Percentiles rank a stretch among this genome's conserved stretches.
Conservation (phyloP, 2,329 filamentous ascomycete genomes). For the Chaetomiaceae sp. region DNA sequence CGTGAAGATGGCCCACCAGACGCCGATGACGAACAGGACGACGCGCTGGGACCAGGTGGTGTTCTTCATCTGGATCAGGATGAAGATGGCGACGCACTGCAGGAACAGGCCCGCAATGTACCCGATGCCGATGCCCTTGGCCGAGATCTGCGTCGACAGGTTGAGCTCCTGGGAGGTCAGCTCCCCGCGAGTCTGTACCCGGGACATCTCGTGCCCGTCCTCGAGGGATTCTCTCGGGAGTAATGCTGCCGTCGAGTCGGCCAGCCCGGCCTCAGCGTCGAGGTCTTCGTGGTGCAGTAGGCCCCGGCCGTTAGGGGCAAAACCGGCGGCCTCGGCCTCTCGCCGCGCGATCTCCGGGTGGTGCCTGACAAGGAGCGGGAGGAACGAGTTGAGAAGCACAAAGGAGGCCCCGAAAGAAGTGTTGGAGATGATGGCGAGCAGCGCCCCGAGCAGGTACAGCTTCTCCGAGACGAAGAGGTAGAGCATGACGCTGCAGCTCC, state of each 20-base stretch:
- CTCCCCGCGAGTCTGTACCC: constrained; percentile 41
- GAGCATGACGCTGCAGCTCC: constrained; percentile 78
- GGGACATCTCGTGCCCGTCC: constrained; percentile 33
- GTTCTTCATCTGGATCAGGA: constrained; percentile 68
- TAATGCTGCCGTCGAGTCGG: constrained; percentile 45
- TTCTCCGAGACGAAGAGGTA: constrained; percentile 74
- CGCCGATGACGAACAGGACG: constrained; percentile 78
- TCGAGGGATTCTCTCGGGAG: constrained; percentile 34
- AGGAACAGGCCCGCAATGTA: constrained; percentile 83
- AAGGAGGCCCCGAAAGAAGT: constrained; percentile 94
- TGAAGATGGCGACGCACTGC: constrained; percentile 73
- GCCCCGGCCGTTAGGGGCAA: constrained; percentile 33
- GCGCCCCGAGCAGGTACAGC: constrained; percentile 72
- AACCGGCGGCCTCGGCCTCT: constrained; percentile 25
- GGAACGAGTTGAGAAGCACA: constrained; percentile 89
- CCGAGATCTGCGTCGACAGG: constrained; percentile 85
- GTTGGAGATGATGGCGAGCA: constrained; percentile 86
- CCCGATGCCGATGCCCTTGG: constrained; percentile 87
- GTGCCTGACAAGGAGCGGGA: constrained; percentile 84
- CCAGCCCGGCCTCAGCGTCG: constrained; percentile 27
- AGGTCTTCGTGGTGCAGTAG: constrained; percentile 31
- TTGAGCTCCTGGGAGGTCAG: constrained; percentile 63
- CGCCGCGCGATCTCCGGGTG: constrained; percentile 53
- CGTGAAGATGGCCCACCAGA: constrained; percentile 92
- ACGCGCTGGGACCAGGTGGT: constrained; percentile 82